Conservation (phyloP, 441 rosid genomes). For the Breynia disticha region DNA sequence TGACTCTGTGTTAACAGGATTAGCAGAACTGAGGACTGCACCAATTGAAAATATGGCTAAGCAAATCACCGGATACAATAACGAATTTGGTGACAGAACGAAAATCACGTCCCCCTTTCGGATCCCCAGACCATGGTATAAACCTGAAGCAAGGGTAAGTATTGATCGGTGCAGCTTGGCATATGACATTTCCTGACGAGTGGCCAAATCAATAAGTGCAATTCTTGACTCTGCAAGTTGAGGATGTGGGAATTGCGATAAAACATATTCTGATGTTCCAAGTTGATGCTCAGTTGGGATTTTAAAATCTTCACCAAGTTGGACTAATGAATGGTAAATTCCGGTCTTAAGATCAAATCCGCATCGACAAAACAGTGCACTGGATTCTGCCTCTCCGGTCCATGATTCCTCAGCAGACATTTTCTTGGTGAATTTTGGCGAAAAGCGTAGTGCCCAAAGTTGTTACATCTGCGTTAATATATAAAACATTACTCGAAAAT, state of each 20-base stretch:
- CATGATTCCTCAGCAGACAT: conserved; percentile 20
- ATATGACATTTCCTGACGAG: conserved; percentile 24
- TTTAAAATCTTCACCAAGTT: conserved; percentile 20
- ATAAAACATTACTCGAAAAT: conserved; percentile 2
- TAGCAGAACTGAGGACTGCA: conserved; percentile 50
- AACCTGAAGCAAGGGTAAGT: conserved; percentile 33
- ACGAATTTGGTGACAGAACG: conserved; percentile 47
- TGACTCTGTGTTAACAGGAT: conserved; percentile 39
- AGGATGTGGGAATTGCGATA: conserved; percentile 39
- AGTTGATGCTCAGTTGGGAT: conserved; percentile 29
- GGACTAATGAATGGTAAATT: conserved; percentile 30
- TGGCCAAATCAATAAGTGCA: conserved; percentile 38
- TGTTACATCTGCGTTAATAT: neutral
- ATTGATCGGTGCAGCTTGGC: conserved; percentile 37
- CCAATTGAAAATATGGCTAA: conserved; percentile 48
- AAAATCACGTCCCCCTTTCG: conserved; percentile 47
- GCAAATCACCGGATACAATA: conserved; percentile 41
- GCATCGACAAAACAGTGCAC: conserved; percentile 7
- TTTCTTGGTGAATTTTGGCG: conserved; percentile 3
- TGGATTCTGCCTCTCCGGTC: conserved; percentile 10
- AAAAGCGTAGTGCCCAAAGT: neutral
- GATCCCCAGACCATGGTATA: conserved; percentile 37
- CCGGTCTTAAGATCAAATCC: conserved; percentile 33
- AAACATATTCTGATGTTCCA: conserved; percentile 27
- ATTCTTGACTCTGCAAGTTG: conserved; percentile 25